These are phyloP conservation scores for Sicyos baderoa DNA, from an alignment of 306 rosid genomes.

Conservation along the genomic window DNA sequence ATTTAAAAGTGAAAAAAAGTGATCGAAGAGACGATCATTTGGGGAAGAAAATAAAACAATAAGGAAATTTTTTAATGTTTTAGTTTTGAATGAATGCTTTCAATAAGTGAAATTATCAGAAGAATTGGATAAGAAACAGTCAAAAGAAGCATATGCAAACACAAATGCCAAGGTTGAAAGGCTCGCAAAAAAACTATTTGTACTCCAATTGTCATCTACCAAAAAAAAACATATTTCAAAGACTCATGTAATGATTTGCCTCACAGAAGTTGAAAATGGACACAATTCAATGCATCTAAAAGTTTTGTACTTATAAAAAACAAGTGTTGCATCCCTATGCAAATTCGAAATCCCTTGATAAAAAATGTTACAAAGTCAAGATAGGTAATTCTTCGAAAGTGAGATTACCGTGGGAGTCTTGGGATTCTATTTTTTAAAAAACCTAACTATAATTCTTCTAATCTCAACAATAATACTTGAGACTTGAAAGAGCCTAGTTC, in stretches of 20 bases:
- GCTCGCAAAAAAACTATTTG: background rate
- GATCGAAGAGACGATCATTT: background rate
- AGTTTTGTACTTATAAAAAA: too few species aligned
- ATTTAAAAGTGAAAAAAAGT: background rate
- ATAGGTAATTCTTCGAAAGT: too few species aligned
- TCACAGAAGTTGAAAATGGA: background rate
- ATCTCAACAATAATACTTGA: too few species aligned
- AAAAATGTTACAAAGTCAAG: too few species aligned
- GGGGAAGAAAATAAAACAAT: background rate
- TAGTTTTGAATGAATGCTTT: too few species aligned
- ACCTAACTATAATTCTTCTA: too few species aligned
- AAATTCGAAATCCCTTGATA: too few species aligned
- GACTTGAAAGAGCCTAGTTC: too few species aligned
- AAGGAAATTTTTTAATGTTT: too few species aligned
- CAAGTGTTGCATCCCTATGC: too few species aligned
- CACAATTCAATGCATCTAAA: background rate
- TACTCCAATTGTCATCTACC: background rate
- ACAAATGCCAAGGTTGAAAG: constrained; percentile 8
- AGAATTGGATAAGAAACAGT: background rate
- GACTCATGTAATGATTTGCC: background rate
- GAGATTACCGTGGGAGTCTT: too few species aligned
- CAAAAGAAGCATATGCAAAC: background rate
- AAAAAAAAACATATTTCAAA: background rate
- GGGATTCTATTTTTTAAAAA: too few species aligned
- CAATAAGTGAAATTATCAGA: background rate